Evolutionary conservation across 805 yeast genomes (phyloP), one percentile per base, ranked within the genome.

Genomic region (Ogataea wickerhamii): DNA sequence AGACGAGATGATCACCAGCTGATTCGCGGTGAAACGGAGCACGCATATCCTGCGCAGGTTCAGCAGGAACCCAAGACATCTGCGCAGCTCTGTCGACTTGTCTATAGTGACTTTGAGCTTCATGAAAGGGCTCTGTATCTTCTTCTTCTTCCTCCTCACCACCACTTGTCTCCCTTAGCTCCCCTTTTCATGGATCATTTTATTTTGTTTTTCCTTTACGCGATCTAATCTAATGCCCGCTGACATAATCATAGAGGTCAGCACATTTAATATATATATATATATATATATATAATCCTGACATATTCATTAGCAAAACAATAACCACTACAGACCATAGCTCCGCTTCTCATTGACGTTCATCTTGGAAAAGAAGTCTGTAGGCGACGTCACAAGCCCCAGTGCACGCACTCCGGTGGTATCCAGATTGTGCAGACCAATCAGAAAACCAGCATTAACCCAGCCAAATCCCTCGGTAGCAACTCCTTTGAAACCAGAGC

Each of bases 401-500:
- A 88, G 67, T 1, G 89, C 87, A 44, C 95, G 70, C 41, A 71
- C 71, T 3, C 89, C 88, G 47, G 76, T 80, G 35, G 70, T 68
- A 45, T 78, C 78, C 61, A 85, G 64, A 42, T 75, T 76, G 17
- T 81, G 71, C 44, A 87, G 64, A 0, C 96, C 96, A 44, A 83
- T 59, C 19, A 82, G 53, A 61, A 76, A 88, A 51, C 93, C 80
- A 5, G 98, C 83, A 65, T 91, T 91, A 36, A 91, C 96, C 98
- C 98, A 91, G 1, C 98, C 98, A 61, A 91, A 91, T 1, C 98
- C 98, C 63, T 93, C 97, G 6, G 84, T 81, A 0, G 95, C 95
- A 28, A 85, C 96, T 32, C 96, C 96, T 58, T 84, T 83, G 56
- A 88, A 86, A 44, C 82, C 95, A 1, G 86, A 72, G 7, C 98